Conservation (phyloP, 2,329 filamentous ascomycete species). For the Botrytis paeoniae region DNA sequence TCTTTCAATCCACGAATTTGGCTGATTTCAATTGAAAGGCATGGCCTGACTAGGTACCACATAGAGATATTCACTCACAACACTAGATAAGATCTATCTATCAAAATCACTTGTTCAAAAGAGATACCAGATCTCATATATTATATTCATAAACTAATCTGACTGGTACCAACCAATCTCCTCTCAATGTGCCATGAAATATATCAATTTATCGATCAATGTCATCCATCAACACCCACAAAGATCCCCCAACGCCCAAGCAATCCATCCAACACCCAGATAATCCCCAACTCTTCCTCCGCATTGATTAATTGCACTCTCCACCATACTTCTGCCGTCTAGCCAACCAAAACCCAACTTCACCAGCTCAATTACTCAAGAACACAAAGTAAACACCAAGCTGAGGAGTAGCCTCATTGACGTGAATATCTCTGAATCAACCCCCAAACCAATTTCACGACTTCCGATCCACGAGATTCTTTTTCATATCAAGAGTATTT, state of each 20-base stretch:
- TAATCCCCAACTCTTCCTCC: not conserved
- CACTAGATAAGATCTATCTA: not conserved
- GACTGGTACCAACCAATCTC: not conserved
- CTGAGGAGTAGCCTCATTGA: not conserved
- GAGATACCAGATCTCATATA: not conserved
- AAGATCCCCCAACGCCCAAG: not conserved
- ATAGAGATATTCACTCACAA: not conserved
- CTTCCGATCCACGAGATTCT: not conserved
- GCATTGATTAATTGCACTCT: not conserved
- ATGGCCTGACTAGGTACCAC: not conserved
- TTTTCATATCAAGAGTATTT: not conserved
- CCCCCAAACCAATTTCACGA: not conserved
- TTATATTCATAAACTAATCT: not conserved
- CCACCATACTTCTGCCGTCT: not conserved
- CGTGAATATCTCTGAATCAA: not conserved
- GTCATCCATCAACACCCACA: no score
- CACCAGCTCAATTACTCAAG: not conserved
- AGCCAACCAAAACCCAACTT: not conserved
- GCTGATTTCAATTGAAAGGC: rapidly evolving
- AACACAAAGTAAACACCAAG: not conserved
- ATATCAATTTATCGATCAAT: no score
- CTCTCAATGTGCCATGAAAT: not conserved
- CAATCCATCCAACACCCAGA: not conserved
- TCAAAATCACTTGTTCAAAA: not conserved
- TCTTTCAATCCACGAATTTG: no score